phyloP scores from a whole-genome alignment of 768 basidiomycete species.

The Hygrophoropsis aurantiaca region DNA sequence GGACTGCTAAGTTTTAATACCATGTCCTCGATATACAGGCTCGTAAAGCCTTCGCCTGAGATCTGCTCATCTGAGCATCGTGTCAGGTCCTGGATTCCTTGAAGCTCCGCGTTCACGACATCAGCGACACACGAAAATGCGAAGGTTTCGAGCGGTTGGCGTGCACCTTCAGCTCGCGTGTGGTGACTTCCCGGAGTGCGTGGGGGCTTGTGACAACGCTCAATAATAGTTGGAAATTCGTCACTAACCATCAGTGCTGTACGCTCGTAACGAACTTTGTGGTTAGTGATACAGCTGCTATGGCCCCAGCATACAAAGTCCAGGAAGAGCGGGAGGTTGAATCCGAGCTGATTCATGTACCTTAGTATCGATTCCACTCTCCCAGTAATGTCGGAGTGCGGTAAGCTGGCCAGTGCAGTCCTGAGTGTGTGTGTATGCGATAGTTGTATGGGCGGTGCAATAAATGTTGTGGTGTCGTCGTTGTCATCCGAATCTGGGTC shows the following conservation, averaged over 20 bases:
- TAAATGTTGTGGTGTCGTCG: background rate
- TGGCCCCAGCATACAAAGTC: conserved; percentile 35
- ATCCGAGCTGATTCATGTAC: conserved; percentile 7
- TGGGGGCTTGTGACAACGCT: conserved; percentile 26
- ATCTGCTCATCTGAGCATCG: conserved; percentile 12
- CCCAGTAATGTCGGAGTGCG: background rate
- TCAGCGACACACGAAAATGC: conserved; percentile 14
- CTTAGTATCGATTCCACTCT: conserved; percentile 5
- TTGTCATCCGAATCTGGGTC: too few species aligned
- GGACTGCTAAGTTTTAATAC: conserved; percentile 1
- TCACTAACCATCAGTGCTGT: conserved; percentile 20
- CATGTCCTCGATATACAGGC: conserved; percentile 10
- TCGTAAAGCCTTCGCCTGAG: conserved; percentile 8
- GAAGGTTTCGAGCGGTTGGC: conserved; percentile 19
- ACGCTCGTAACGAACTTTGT: conserved; percentile 19
- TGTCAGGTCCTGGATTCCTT: conserved; percentile 2
- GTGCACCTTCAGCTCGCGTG: conserved; percentile 15
- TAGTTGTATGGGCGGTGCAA: background rate
- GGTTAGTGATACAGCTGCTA: conserved; percentile 18
- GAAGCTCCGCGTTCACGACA: conserved; percentile 16
- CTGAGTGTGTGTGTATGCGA: background rate
- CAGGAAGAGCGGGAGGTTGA: conserved; percentile 28
- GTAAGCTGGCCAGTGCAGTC: background rate
- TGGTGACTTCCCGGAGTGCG: conserved; percentile 7
- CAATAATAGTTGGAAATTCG: conserved; percentile 23